Evolutionary conservation across 2,329 filamentous ascomycete genomes (phyloP), one percentile per base, ranked within the genome.

Genomic region (Aspergillus cejpii): DNA sequence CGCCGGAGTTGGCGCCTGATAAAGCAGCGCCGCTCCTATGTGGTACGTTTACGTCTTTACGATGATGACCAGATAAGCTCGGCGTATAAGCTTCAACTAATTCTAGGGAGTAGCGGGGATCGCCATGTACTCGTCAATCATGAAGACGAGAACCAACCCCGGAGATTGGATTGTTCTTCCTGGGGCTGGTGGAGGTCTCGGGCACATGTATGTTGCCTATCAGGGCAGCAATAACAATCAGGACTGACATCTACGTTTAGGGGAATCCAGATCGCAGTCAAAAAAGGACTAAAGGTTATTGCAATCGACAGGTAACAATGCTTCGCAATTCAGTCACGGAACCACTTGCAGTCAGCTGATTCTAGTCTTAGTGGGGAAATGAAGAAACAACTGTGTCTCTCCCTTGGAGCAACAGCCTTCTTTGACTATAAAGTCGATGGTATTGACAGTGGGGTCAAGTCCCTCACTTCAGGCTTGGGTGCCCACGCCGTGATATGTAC

Each of bases 401-500:
- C 58, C 1, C 52, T 66, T 2, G 65, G 65, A 5, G 65, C 65
- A 15, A 53, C 54, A 8, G 49, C 50, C 28, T 68, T 65, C 41
- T 41, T 68, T 6, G 65, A 68, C 43, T 67, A 61, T 47, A 58
- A 57, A 19, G 45, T 50, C 8, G 61, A 70, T 15, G 61, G 72
- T 29, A 64, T 64, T 19, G 65, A 71, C 11, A 52, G 62, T 14
- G 61, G 61, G 20, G 69, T 72, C 4, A 67, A 63, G 44, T 54
- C 57, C 0, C 47, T 70, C 21, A 74, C 71, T 1, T 62, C 58
- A 2, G 64, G 67, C 1, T 62, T 72, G 28, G 72, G 72, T 14
- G 72, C 68, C 0, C 70, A 74, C 48, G 72, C 66, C 6, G 62
- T 72, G 2, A 72, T 74, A 15, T 73, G 70, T 33, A 68, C 70